Evolutionary conservation across 2,329 filamentous ascomycete genomes (phyloP).

Genomic region (Botryotinia calthae): DNA sequence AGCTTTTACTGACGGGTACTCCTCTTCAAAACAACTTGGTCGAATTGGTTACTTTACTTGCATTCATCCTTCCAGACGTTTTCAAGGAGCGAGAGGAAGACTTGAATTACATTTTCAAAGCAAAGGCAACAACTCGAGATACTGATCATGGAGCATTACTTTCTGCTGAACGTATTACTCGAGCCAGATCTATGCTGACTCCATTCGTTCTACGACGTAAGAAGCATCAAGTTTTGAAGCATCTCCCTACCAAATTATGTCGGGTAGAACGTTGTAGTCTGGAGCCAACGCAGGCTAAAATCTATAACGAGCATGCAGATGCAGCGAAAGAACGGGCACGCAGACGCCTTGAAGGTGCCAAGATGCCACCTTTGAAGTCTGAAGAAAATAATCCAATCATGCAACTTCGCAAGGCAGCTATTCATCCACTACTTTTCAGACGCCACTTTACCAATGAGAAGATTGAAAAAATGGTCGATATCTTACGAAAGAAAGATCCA

Average conservation of each 20-base stretch:
- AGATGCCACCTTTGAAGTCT: constrained; percentile 46
- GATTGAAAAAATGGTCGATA: constrained; percentile 73
- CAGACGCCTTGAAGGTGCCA: constrained; percentile 52
- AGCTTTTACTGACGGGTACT: constrained; percentile 84
- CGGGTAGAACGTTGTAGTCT: constrained; percentile 80
- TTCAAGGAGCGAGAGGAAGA: constrained; percentile 76
- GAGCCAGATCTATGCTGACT: constrained; percentile 87
- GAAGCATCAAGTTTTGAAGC: constrained; percentile 85
- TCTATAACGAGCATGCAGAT: constrained; percentile 71
- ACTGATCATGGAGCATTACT: constrained; percentile 78
- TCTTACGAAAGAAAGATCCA: constrained; percentile 68
- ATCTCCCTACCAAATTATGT: constrained; percentile 77
- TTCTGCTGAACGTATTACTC: constrained; percentile 79
- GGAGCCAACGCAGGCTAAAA: constrained; percentile 65
- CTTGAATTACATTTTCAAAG: constrained; percentile 84
- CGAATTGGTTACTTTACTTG: constrained; percentile 84
- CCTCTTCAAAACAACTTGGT: constrained; percentile 93
- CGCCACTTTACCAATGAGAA: constrained; percentile 73
- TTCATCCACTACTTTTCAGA: constrained; percentile 86
- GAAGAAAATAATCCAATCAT: constrained; percentile 75
- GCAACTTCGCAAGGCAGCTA: constrained; percentile 86
- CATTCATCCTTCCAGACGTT: constrained; percentile 87
- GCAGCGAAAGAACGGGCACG: constrained; percentile 58
- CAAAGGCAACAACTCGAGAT: constrained; percentile 82
- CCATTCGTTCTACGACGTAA: constrained; percentile 93